Percentiles rank a stretch among this genome's conserved stretches.
Conservation (phyloP, 2,329 filamentous ascomycete species). For the Ampelomyces quisqualis region DNA sequence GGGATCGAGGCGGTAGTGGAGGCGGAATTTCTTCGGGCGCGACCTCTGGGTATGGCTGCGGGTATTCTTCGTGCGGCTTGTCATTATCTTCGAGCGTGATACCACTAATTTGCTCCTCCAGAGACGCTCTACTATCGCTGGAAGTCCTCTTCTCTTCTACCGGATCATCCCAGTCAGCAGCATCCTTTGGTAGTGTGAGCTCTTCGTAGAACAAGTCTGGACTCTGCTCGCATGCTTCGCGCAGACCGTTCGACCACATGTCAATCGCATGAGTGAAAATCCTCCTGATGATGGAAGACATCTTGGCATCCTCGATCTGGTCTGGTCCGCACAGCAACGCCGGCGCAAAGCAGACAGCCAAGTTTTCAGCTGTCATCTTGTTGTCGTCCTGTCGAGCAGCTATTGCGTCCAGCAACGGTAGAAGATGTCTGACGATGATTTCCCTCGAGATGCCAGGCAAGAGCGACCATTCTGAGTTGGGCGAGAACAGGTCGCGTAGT, state of each 20-base stretch:
- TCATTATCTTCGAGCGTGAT: slow-evolving; percentile 50
- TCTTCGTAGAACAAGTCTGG: slow-evolving; percentile 42
- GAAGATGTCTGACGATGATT: slow-evolving; percentile 53
- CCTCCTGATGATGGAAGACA: slow-evolving; percentile 53
- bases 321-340: slow-evolving; percentile 55
- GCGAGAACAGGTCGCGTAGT: slow-evolving; percentile 50
- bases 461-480: slow-evolving; percentile 49
- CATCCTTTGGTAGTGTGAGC: slow-evolving; percentile 44
- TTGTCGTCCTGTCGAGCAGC: slow-evolving; percentile 51
- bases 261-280: slow-evolving; percentile 53
- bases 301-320: slow-evolving; percentile 57
- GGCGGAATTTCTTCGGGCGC: slow-evolving; percentile 28
- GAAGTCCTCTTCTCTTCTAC: slow-evolving; percentile 36
- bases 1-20: slow-evolving; percentile 44
- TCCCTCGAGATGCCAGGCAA: slow-evolving; percentile 50
- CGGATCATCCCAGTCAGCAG: slow-evolving; percentile 53
- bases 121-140: slow-evolving; percentile 24
- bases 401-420: slow-evolving; percentile 54
- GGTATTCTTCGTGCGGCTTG: slow-evolving; percentile 15
- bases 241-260: slow-evolving; percentile 48
- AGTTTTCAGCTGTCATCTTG: slow-evolving; percentile 57
- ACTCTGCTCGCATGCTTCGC: slow-evolving; percentile 46
- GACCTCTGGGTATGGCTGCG: slow-evolving; percentile 14
- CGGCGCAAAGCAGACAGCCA: slow-evolving; percentile 58
- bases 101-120: slow-evolving; percentile 44